These are phyloP conservation scores for Spirogloea muscicola DNA, from an alignment of 139 green algal species.

Conservation along the genomic window DNA sequence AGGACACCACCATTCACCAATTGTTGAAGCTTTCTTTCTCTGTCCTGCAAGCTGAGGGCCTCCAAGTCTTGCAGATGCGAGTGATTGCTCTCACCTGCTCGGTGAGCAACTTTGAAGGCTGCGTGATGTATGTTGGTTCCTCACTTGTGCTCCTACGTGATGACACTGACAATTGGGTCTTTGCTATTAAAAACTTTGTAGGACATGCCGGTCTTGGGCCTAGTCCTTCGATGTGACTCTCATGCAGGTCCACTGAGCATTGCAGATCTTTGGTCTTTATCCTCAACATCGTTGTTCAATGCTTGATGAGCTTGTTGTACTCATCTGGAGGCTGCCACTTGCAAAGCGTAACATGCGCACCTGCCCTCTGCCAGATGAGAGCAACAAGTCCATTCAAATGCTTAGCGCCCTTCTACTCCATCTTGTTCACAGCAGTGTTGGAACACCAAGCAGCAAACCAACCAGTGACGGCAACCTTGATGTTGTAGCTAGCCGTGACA, in stretches of 20 bases:
- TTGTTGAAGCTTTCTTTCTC: not conserved
- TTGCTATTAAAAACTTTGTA: not conserved
- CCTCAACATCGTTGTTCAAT: slow-evolving; percentile 1
- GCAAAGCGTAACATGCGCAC: slow-evolving; percentile 14
- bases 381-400: slow-evolving; percentile 17
- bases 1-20: not conserved
- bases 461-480: not conserved
- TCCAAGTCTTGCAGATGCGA: slow-evolving; percentile 17
- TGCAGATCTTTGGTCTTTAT: not conserved
- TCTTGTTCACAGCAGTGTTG: slow-evolving; percentile 6
- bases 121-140: not conserved
- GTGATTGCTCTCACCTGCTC: not conserved
- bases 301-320: not conserved
- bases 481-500: not conserved
- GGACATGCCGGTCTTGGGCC: not conserved
- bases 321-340: slow-evolving; percentile 17
- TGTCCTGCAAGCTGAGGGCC: not conserved
- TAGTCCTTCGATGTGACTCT: not conserved
- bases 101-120: not conserved
- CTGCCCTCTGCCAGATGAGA: slow-evolving; percentile 3
- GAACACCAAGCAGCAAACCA: not conserved
- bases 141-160: not conserved
- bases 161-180: not conserved
- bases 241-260: not conserved
- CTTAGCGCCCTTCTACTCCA: slow-evolving; percentile 1